Base-by-base conservation (phyloP, 495 filamentous ascomycete species). In the Delitschia confertaspora region DNA sequence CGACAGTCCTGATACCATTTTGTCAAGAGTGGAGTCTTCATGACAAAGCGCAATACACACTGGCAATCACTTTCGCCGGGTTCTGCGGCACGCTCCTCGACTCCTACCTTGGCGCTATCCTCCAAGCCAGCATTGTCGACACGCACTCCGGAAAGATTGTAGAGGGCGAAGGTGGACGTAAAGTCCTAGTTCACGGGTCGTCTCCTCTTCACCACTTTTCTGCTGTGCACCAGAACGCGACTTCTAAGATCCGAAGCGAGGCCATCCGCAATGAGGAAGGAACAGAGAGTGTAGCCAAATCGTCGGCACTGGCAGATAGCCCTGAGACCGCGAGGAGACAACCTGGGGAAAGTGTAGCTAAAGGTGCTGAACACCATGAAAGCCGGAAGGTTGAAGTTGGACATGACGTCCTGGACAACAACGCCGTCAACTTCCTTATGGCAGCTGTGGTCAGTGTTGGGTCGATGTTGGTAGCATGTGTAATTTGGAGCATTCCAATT, bases 341-440 rank as follows among this genome's bases (percentile, higher is more conserved):
- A 38, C 14, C 6, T n/a, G n/a, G n/a, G n/a, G n/a, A 45, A 39
- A n/a, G 47, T 37, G 13, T 17, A 32, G 24, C 46, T 16, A 17
- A 36, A 10, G 33, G 42, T 61, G 69, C 57, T 19, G 56, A 56
- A 2, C 47, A 38, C n/a, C 75, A 75, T 50, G 75, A 79, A 50
- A 88, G 82, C 43, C 70, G 87, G 9, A 73, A 78, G 21, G 65
- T 87, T 8, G 84, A 81, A 57, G 82, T 68, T 40, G 88, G 84
- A 6, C 67, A 65, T 57, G 85, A 93, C 49, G 57, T 91, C 53
- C 65, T 95, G 47, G 85, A 91, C 58, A 98, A 98, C 54, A 98
- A 98, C 59, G 81, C 77, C 19, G 88, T 98, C 45, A 98, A 98
- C 58, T 68, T 93, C 17, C 56, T 87, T 19, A 95, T 95, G 88